These are phyloP conservation scores for Pholiota molesta DNA, from an alignment of 768 basidiomycete genomes.

Conservation along the genomic window DNA sequence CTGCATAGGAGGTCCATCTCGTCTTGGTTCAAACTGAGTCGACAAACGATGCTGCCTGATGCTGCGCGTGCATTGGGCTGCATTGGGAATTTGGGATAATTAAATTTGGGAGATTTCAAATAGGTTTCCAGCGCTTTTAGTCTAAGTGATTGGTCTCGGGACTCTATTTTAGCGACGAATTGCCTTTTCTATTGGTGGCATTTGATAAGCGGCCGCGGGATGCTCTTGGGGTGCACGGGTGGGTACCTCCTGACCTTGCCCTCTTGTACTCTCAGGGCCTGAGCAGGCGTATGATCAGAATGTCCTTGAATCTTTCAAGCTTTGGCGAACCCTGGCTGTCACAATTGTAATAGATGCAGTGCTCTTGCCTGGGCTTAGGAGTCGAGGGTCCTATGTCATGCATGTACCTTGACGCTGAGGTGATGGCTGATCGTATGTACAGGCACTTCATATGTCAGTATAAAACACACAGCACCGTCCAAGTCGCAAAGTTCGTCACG, in stretches of 20 bases:
- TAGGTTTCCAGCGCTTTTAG: background rate
- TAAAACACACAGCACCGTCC: no score
- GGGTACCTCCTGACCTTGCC: background rate
- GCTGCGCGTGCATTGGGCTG: background rate
- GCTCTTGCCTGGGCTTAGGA: no score
- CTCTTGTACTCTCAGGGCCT: background rate
- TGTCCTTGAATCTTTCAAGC: background rate
- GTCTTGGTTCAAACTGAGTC: background rate
- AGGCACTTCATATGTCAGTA: no score
- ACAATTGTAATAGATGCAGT: background rate
- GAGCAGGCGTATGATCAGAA: background rate
- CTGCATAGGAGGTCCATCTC: background rate
- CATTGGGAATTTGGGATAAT: no score
- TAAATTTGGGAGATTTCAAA: background rate
- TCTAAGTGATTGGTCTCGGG: background rate
- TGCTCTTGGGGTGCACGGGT: background rate
- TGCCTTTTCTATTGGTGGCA: background rate
- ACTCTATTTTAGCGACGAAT: background rate
- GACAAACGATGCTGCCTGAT: background rate
- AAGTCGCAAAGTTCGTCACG: no score
- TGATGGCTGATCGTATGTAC: no score
- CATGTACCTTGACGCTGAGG: background rate
- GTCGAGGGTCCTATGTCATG: background rate
- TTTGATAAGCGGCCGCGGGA: background rate
- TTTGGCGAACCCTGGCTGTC: background rate